Conservation (phyloP, 805 yeast genomes). For the Kurtzmaniella fragi region DNA sequence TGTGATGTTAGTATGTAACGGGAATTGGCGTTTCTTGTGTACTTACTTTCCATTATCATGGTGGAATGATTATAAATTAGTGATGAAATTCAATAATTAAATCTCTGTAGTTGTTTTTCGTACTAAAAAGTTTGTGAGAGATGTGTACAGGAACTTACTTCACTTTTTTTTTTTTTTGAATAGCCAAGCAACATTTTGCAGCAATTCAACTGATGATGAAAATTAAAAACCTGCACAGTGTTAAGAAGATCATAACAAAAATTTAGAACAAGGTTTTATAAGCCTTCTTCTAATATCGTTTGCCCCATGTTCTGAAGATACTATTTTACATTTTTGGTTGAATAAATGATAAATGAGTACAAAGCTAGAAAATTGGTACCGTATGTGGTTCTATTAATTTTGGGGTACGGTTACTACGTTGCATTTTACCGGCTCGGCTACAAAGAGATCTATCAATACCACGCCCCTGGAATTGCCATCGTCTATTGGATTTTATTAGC, state of each 20-base stretch:
- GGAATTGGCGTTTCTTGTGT: not conserved
- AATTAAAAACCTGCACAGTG: too few species aligned
- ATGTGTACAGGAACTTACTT: constrained; percentile 4
- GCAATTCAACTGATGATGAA: not conserved
- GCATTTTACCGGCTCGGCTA: constrained; percentile 43
- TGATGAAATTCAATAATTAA: constrained; percentile 1
- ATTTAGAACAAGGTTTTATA: too few species aligned
- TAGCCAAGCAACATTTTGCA: not conserved
- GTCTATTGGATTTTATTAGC: constrained; percentile 29
- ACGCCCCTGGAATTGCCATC: constrained; percentile 28
- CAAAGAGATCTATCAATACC: constrained; percentile 24
- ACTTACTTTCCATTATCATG: constrained; percentile 9
- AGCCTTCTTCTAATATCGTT: too few species aligned
- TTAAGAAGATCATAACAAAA: too few species aligned
- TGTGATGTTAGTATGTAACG: not conserved
- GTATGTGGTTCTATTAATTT: constrained; percentile 16
- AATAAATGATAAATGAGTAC: not conserved
- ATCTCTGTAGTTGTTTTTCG: constrained; percentile 4
- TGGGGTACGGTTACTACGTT: constrained; percentile 42
- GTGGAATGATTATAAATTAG: not conserved
- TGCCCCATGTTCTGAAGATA: too few species aligned
- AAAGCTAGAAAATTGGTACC: constrained; percentile 22
- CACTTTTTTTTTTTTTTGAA: constrained; percentile 1
- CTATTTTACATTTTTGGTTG: not conserved
- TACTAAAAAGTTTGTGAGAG: not conserved